These are phyloP conservation scores for Aspergillus carbonarius DNA, from an alignment of 2,329 filamentous ascomycete species.

Conservation along the genomic window DNA sequence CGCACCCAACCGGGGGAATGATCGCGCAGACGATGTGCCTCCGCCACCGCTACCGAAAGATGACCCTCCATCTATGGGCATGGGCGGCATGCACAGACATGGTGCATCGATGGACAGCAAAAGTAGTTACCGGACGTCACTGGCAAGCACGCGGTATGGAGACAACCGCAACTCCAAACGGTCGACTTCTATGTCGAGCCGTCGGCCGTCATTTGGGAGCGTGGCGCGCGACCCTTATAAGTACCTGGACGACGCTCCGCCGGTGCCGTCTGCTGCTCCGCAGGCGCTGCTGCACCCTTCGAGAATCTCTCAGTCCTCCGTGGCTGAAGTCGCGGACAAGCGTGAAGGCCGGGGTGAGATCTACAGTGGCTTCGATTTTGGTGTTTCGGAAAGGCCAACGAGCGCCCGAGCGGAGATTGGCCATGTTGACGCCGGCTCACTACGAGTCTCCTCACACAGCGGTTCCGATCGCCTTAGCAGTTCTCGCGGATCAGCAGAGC, in stretches of 20 bases:
- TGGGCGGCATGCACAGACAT: slow-evolving; percentile 17
- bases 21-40: slow-evolving; percentile 6
- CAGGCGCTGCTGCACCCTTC: slow-evolving; percentile 17
- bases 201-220: slow-evolving; percentile 35
- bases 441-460: slow-evolving; percentile 19
- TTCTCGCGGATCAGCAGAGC: slow-evolving; percentile 20
- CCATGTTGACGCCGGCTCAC: slow-evolving; percentile 4
- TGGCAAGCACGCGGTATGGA: slow-evolving; percentile 40
- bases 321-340: slow-evolving; percentile 24
- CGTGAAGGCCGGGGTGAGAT: slow-evolving; percentile 22
- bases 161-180: slow-evolving; percentile 25
- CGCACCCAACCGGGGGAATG: slow-evolving; percentile 4
- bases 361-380: slow-evolving; percentile 34
- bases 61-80: neutral
- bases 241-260: slow-evolving; percentile 34
- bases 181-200: slow-evolving; percentile 32
- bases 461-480: slow-evolving; percentile 21
- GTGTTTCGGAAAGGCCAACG: slow-evolving; percentile 13
- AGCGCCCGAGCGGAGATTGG: slow-evolving; percentile 10
- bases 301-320: slow-evolving; percentile 24
- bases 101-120: slow-evolving; percentile 34
- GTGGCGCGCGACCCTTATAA: slow-evolving; percentile 29
- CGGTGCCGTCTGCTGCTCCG: slow-evolving; percentile 30
- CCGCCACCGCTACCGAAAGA: slow-evolving; percentile 15
- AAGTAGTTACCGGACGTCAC: slow-evolving; percentile 43